A percentile compares a stretch with the other conserved stretches of the same genome.
Evolutionary conservation across 73 alveolate species (phyloP).

Genomic region (Blepharisma japonicum): DNA sequence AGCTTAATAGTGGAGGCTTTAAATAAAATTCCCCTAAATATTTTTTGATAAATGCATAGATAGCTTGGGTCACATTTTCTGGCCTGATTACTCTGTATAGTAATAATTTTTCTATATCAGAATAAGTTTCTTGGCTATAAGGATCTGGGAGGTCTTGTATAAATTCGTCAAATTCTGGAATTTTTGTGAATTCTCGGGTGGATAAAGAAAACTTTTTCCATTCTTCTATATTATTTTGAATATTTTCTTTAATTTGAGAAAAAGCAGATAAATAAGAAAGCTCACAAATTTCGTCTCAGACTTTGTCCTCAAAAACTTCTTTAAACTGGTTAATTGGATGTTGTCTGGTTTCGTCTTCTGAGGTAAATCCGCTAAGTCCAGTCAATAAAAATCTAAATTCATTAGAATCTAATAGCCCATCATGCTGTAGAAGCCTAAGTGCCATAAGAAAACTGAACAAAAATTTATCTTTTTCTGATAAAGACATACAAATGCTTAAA

Average conservation of each 20-base stretch:
- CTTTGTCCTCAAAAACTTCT: slow-evolving; percentile 28
- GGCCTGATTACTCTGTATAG: slow-evolving; percentile 84
- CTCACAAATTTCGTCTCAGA: slow-evolving; percentile 41
- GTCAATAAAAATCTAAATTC: slow-evolving; percentile 68
- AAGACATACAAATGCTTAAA: slow-evolving; percentile 88
- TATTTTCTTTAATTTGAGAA: slow-evolving; percentile 67
- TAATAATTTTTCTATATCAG: slow-evolving; percentile 69
- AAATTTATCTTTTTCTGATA: slow-evolving; percentile 98
- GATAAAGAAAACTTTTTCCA: slow-evolving; percentile 80
- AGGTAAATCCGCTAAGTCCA: slow-evolving; percentile 66
- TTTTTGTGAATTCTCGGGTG: slow-evolving; percentile 56
- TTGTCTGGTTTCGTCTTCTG: slow-evolving; percentile 23
- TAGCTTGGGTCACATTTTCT: slow-evolving; percentile 76
- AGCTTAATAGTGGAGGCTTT: slow-evolving; percentile 87
- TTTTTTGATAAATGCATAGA: slow-evolving; percentile 72
- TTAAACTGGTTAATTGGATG: slow-evolving; percentile 31
- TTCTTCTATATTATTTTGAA: slow-evolving; percentile 60
- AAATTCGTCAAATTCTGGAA: slow-evolving; percentile 83
- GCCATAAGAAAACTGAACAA: slow-evolving; percentile 97
- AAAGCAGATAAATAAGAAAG: slow-evolving; percentile 65
- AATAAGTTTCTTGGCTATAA: slow-evolving; percentile 53
- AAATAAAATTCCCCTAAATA: slow-evolving; percentile 89
- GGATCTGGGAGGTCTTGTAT: slow-evolving; percentile 71
- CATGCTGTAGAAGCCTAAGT: slow-evolving; percentile 67
- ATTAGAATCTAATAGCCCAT: neutral